Percentiles rank a stretch among this genome's conserved stretches.
These are phyloP conservation scores for Candida glucosophila DNA, from an alignment of 1,139 yeast genomes.

Conservation along the genomic window DNA sequence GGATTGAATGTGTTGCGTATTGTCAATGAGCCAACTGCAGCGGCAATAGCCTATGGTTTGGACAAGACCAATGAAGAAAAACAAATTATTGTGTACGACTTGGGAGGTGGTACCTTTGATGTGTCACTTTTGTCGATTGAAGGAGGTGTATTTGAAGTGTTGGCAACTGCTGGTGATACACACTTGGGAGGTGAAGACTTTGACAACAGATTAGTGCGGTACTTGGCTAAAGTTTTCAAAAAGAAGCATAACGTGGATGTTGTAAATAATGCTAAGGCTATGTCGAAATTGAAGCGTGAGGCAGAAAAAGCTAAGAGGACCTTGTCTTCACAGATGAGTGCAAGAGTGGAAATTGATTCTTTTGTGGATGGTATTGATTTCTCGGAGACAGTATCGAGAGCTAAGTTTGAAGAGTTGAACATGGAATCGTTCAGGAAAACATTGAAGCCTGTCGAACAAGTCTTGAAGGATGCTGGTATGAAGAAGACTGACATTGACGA, in stretches of 20 bases:
- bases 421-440: slow-evolving; percentile 82
- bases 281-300: slow-evolving; percentile 88
- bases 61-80: slow-evolving; percentile 60
- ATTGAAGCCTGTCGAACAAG: slow-evolving; percentile 88
- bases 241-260: slow-evolving; percentile 81
- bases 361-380: slow-evolving; percentile 93
- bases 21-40: slow-evolving; percentile 97
- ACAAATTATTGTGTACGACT: slow-evolving; percentile 43
- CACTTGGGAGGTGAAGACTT: slow-evolving; percentile 86
- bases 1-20: slow-evolving; percentile 92
- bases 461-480: slow-evolving; percentile 79
- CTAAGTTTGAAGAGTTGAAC: slow-evolving; percentile 91
- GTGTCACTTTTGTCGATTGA: slow-evolving; percentile 42
- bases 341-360: slow-evolving; percentile 90
- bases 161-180: slow-evolving; percentile 48
- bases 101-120: slow-evolving; percentile 51
- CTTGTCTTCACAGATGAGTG: slow-evolving; percentile 80
- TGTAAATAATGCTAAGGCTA: slow-evolving; percentile 64
- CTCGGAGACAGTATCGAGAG: slow-evolving; percentile 86
- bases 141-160: slow-evolving; percentile 46
- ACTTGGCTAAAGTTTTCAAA: slow-evolving; percentile 77
- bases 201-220: slow-evolving; percentile 81
- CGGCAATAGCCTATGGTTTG: slow-evolving; percentile 95
- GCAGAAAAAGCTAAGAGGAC: slow-evolving; percentile 97
- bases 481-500: slow-evolving; percentile 81